A percentile compares a stretch with the other conserved stretches of the same genome.
phyloP scores from a whole-genome alignment of 495 filamentous ascomycete species.

The Penicillium psychrofluorescens region DNA sequence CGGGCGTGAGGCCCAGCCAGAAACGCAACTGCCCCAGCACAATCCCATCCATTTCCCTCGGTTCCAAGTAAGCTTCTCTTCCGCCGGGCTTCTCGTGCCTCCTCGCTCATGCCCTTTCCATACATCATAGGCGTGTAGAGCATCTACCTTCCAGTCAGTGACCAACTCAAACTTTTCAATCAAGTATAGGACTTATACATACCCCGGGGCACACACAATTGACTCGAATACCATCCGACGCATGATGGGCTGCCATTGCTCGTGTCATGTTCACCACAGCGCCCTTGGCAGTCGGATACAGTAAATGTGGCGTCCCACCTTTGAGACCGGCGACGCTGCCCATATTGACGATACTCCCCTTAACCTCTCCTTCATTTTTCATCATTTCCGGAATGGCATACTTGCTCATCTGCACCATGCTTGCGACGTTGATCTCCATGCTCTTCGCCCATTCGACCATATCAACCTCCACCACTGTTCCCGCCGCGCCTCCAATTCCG shows the following conservation, averaged over 20 bases:
- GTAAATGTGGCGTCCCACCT: slow-evolving; percentile 50
- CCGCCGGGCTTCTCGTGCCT: slow-evolving; percentile 37
- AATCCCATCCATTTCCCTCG: slow-evolving; percentile 51
- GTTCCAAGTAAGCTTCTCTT: slow-evolving; percentile 44
- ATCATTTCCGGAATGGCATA: slow-evolving; percentile 48
- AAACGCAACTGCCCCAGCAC: slow-evolving; percentile 28
- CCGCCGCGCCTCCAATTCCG: slow-evolving; percentile 44
- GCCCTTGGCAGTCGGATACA: slow-evolving; percentile 57
- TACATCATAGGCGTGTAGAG: slow-evolving; percentile 58
- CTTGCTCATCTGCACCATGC: slow-evolving; percentile 52
- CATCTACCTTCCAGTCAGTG: slow-evolving; percentile 23
- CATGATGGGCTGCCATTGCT: slow-evolving; percentile 54
- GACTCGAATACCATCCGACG: slow-evolving; percentile 42
- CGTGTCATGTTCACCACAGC: slow-evolving; percentile 53
- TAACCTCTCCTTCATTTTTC: slow-evolving; percentile 29
- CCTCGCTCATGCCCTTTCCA: slow-evolving; percentile 41
- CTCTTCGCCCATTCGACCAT: slow-evolving; percentile 44
- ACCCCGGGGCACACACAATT: slow-evolving; percentile 54
- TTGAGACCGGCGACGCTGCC: slow-evolving; percentile 47
- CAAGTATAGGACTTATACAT: background rate
- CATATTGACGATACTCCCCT: slow-evolving; percentile 51
- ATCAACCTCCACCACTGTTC: slow-evolving; percentile 48
- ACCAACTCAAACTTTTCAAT: background rate
- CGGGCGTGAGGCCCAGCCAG: slow-evolving; percentile 39
- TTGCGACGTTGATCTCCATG: slow-evolving; percentile 50